Conservation (phyloP, 176 grass and related monocot species). For the Eleusine coracana region DNA sequence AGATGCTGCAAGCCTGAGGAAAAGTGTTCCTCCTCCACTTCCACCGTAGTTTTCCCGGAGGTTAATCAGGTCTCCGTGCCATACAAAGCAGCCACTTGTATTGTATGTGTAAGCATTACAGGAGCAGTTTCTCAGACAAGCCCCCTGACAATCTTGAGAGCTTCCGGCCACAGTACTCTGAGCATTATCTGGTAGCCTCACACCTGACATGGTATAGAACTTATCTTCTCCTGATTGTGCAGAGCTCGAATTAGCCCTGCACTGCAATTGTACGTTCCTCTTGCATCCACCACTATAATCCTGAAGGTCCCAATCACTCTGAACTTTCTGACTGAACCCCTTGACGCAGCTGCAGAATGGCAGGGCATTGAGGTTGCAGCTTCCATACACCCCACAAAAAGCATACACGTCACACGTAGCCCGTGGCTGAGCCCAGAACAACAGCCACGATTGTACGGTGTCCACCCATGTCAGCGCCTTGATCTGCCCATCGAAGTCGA, state of each 20-base stretch:
- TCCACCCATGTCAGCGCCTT: conserved; percentile 57
- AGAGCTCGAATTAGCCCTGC: conserved; percentile 42
- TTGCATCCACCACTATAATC: conserved; percentile 61
- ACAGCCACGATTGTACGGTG: conserved; percentile 28
- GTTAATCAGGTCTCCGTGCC: conserved; percentile 62
- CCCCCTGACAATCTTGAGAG: conserved; percentile 49
- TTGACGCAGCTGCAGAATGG: conserved; percentile 66
- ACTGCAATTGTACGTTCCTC: conserved; percentile 61
- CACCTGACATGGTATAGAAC: conserved; percentile 47
- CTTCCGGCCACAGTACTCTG: conserved; percentile 28
- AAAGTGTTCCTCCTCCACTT: conserved; percentile 53
- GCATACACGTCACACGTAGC: conserved; percentile 64
- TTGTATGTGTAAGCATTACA: conserved; percentile 74
- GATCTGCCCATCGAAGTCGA: conserved; percentile 62
- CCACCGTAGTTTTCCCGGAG: conserved; percentile 63
- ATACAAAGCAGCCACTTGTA: conserved; percentile 60
- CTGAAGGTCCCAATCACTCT: conserved; percentile 54
- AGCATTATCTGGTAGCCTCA: conserved; percentile 59
- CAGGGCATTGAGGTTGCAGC: conserved; percentile 45
- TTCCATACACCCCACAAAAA: conserved; percentile 68
- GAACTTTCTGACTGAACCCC: conserved; percentile 57
- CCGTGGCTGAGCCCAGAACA: conserved; percentile 65
- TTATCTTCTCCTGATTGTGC: conserved; percentile 50
- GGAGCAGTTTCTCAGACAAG: conserved; percentile 68
- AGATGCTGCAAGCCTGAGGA: conserved; percentile 79